phyloP scores from a whole-genome alignment of 140 eudicot genomes.

The Bidens hawaiensis region DNA sequence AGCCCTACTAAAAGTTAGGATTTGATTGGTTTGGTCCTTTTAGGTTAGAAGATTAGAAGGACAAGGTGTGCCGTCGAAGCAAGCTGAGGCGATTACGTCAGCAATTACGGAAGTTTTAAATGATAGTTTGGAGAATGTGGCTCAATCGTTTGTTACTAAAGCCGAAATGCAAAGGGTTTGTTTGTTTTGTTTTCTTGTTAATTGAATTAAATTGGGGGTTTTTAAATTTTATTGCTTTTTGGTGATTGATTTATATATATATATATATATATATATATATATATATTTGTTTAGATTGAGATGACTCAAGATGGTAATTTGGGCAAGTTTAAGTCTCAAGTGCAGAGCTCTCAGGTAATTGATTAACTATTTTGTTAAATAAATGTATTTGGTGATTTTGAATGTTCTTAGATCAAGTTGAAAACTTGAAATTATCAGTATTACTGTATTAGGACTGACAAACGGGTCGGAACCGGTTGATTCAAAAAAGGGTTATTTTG shows the following conservation, averaged over 20 bases:
- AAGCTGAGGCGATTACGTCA: conserved; percentile 77
- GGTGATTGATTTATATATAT: conserved; percentile 1
- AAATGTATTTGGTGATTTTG: background rate
- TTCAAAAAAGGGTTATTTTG: no score
- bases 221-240: background rate
- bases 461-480: no score
- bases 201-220: background rate
- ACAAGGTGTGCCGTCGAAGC: conserved; percentile 74
- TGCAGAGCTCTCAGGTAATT: conserved; percentile 73
- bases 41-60: conserved; percentile 80
- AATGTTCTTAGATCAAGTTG: background rate
- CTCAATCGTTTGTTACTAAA: conserved; percentile 61
- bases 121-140: conserved; percentile 78
- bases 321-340: conserved; percentile 69
- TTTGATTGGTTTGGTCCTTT: background rate
- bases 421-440: background rate
- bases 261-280: no score
- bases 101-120: conserved; percentile 67
- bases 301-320: conserved; percentile 63
- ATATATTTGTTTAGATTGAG: conserved; percentile 43
- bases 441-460: no score
- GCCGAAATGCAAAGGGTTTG: conserved; percentile 81
- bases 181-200: background rate
- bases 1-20: no score
- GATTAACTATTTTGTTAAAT: background rate